A percentile compares a stretch with the other conserved stretches of the same genome.
phyloP scores from a whole-genome alignment of 208 protist species.

The Leishmania tropica region DNA sequence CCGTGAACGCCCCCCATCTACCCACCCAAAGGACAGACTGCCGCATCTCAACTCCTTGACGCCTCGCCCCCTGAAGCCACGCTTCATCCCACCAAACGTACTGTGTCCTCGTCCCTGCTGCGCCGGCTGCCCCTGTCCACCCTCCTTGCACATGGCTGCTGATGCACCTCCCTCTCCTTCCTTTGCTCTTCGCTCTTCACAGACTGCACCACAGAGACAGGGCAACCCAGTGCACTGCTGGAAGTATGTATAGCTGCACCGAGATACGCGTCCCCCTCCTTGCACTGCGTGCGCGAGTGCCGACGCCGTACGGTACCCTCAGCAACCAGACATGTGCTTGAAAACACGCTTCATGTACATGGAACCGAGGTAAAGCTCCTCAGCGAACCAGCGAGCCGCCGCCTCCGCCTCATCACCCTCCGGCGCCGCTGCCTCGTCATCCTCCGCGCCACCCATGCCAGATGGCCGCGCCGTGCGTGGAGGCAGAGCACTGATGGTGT shows the following conservation, averaged over 20 bases:
- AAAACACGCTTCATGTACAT: conserved; percentile 43
- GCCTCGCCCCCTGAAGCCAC: not conserved
- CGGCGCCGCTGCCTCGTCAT: not conserved
- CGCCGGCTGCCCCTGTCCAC: not conserved
- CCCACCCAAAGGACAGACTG: too few species aligned
- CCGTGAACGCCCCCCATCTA: not conserved
- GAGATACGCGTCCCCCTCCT: not conserved
- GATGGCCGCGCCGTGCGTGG: conserved; percentile 1
- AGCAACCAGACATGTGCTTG: conserved; percentile 21
- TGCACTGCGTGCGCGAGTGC: not conserved
- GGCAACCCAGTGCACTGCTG: not conserved
- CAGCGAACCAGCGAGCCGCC: conserved; percentile 20
- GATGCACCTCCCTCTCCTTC: not conserved
- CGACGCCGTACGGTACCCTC: not conserved
- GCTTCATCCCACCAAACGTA: not conserved
- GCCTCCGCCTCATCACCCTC: conserved; percentile 1
- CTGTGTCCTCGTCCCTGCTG: not conserved
- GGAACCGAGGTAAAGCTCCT: conserved; percentile 33
- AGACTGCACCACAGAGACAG: not conserved
- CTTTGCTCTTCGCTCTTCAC: not conserved
- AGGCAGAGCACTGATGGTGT: conserved; percentile 4
- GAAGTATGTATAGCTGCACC: not conserved
- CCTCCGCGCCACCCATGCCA: conserved; percentile 9
- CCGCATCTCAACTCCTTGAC: not conserved
- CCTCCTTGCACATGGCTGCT: not conserved